Evolutionary conservation across 208 protist genomes (phyloP).

Genomic region (Leishmania amazonensis): DNA sequence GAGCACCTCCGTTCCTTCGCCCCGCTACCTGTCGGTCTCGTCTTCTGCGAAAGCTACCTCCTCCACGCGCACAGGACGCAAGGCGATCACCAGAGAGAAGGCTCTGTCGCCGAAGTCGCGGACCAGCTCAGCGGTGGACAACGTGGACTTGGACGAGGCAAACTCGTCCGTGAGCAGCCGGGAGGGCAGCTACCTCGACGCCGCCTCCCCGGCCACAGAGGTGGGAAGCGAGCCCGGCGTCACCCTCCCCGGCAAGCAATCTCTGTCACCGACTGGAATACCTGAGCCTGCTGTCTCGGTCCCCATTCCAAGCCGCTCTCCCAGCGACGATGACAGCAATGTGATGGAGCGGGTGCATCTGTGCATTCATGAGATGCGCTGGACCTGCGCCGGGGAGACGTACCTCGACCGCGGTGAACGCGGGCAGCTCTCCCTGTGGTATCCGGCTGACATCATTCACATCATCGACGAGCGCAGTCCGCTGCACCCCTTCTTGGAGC

Average conservation of each 20-base stretch:
- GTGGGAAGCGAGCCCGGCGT: background rate
- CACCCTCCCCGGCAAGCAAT: background rate
- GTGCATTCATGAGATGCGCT: conserved; percentile 70
- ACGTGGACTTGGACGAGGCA: background rate
- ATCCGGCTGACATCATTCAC: conserved; percentile 75
- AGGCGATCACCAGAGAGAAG: background rate
- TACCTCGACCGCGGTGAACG: conserved; percentile 45
- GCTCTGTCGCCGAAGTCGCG: background rate
- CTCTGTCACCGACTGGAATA: background rate
- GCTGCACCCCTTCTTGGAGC: conserved; percentile 67
- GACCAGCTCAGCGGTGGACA: background rate
- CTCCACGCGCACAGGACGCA: background rate
- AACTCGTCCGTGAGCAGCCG: conserved; percentile 25
- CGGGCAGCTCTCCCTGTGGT: conserved; percentile 77
- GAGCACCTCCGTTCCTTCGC: conserved; percentile 10
- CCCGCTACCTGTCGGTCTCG: conserved; percentile 6
- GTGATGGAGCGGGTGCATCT: conserved; percentile 57
- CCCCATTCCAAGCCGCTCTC: background rate
- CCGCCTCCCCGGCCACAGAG: background rate
- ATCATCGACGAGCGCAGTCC: conserved; percentile 76
- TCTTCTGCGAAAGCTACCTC: background rate
- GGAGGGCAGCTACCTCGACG: conserved; percentile 12
- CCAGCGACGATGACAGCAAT: conserved; percentile 3
- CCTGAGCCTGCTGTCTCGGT: background rate
- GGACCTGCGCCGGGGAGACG: conserved; percentile 68